Percentiles rank a stretch among this genome's conserved stretches.
These are phyloP conservation scores for Aspergillus tanneri DNA, from an alignment of 2,329 filamentous ascomycete genomes.

Conservation along the genomic window DNA sequence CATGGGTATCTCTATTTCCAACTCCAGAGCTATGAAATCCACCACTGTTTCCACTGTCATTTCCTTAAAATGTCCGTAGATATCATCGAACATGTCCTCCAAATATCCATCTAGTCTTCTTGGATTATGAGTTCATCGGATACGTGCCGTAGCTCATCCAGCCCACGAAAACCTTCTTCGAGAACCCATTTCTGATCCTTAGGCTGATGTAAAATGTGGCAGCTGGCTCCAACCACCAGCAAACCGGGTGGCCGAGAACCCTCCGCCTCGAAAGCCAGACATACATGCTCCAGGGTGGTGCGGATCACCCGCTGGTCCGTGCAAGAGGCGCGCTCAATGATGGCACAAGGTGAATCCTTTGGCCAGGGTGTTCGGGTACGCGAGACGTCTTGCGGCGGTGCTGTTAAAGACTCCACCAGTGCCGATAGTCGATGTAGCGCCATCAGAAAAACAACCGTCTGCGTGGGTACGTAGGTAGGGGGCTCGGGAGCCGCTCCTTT, in stretches of 20 bases:
- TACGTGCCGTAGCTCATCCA: conserved; percentile 55
- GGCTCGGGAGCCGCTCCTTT: conserved; percentile 82
- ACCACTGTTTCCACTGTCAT: neutral
- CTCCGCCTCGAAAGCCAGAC: conserved; percentile 79
- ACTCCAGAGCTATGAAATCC: conserved; percentile 6
- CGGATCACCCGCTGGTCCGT: conserved; percentile 91
- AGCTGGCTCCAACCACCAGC: conserved; percentile 80
- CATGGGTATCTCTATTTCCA: conserved; percentile 15
- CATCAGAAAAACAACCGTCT: conserved; percentile 95
- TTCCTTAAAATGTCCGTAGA: neutral
- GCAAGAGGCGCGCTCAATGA: conserved; percentile 90
- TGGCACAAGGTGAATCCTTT: conserved; percentile 76
- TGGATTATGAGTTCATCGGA: neutral
- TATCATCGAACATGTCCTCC: neutral
- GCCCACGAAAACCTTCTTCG: conserved; percentile 78
- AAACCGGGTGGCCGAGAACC: conserved; percentile 87
- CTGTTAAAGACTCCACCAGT: conserved; percentile 68
- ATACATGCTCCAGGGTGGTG: conserved; percentile 77
- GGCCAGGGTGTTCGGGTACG: conserved; percentile 59
- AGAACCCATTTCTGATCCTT: conserved; percentile 71
- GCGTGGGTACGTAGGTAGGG: conserved; percentile 70
- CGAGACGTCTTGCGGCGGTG: conserved; percentile 27
- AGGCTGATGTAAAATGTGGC: conserved; percentile 68
- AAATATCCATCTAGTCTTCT: neutral
- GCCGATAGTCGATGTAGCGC: conserved; percentile 79